These are phyloP conservation scores for Jasminum sambac DNA, from an alignment of 257 asterid species.

Conservation along the genomic window DNA sequence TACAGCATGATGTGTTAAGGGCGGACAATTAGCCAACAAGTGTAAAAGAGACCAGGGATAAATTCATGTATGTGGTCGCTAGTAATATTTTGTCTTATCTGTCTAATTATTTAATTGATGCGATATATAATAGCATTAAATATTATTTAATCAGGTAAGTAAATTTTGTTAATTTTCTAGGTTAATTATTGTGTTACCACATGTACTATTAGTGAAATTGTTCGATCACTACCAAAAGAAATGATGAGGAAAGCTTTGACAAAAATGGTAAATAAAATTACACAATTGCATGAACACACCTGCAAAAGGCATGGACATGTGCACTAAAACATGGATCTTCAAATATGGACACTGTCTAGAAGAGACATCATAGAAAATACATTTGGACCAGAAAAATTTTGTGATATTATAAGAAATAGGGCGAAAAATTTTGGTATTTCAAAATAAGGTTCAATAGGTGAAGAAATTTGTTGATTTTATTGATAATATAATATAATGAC, in stretches of 20 bases:
- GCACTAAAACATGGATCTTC: constrained; percentile 14
- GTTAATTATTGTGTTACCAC: not conserved
- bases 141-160: no score
- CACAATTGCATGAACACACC: not conserved
- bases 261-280: not conserved
- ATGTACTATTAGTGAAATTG: not conserved
- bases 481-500: no score
- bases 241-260: not conserved
- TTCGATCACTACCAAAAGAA: constrained; percentile 7
- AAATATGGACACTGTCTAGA: constrained; percentile 11
- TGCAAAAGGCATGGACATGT: constrained; percentile 20
- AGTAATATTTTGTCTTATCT: not conserved
- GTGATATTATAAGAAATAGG: not conserved
- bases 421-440: not conserved
- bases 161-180: not conserved
- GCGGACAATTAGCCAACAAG: constrained; percentile 41
- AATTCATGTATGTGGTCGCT: constrained; percentile 33
- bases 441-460: not conserved
- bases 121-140: no score
- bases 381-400: not conserved
- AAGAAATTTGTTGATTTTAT: not conserved
- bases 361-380: constrained; percentile 21
- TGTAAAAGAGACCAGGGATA: constrained; percentile 1
- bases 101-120: not conserved
- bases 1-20: constrained; percentile 28